Percentiles rank a stretch among this genome's conserved stretches.
These are phyloP conservation scores for Pseudogymnoascus sp. DNA, from an alignment of 2,329 filamentous ascomycete species.

Conservation along the genomic window DNA sequence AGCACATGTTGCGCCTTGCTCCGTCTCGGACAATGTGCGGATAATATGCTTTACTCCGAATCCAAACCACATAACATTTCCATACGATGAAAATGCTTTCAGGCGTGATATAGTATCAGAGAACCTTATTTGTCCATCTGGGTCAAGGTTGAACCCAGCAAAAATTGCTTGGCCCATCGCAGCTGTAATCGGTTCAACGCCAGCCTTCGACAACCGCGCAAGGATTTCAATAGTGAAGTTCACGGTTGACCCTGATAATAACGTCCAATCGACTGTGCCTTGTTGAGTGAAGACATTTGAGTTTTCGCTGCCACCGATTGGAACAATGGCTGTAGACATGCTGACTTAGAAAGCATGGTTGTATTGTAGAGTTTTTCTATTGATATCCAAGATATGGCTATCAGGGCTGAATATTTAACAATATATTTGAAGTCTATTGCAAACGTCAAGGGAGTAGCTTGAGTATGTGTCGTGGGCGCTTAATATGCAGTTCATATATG, in stretches of 20 bases:
- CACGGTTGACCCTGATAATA: conserved; percentile 13
- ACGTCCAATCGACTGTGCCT: conserved; percentile 19
- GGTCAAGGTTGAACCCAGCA: conserved; percentile 11
- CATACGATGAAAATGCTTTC: conserved; percentile 14
- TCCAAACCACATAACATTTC: conserved; percentile 20
- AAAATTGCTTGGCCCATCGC: conserved; percentile 15
- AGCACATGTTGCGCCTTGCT: conserved; percentile 16
- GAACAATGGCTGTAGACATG: neutral
- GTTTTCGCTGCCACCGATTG: neutral
- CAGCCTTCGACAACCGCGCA: conserved; percentile 15
- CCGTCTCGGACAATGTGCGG: conserved; percentile 15
- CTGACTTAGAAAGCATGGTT: neutral
- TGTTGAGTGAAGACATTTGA: conserved; percentile 2
- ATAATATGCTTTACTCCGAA: conserved; percentile 21
- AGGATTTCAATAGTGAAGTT: conserved; percentile 15
- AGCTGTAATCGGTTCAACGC: conserved; percentile 16
- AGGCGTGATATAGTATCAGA: conserved; percentile 10
- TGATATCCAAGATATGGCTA: neutral
- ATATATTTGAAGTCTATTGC: neutral
- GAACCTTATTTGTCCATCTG: conserved; percentile 10
- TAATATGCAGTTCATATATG: neutral
- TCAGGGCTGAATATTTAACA: neutral
- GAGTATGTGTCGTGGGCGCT: neutral
- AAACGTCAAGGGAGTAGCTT: neutral
- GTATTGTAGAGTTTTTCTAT: neutral